Conservation (phyloP, 305 asterid species). For the Fraxinus ornus region DNA sequence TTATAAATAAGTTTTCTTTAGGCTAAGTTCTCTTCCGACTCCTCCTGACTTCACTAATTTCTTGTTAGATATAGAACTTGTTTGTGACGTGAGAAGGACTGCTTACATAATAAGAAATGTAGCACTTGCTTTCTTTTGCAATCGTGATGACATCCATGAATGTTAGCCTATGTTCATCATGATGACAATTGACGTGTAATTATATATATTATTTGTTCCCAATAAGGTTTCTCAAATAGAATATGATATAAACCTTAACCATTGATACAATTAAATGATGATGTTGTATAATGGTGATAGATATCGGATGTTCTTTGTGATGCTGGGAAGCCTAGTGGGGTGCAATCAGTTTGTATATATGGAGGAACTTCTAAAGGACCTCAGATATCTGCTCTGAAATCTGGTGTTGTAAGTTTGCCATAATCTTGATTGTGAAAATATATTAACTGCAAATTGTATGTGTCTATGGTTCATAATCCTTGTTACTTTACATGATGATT, state of each 20-base stretch:
- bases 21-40: background rate
- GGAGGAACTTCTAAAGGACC: conserved; percentile 94
- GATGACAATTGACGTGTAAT: background rate
- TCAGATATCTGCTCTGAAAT: conserved; percentile 76
- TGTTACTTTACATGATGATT: background rate
- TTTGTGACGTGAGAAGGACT: background rate
- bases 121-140: background rate
- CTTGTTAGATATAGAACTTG: background rate
- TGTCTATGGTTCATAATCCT: background rate
- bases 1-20: background rate
- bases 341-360: conserved; percentile 73
- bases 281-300: conserved; percentile 35
- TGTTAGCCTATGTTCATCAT: background rate
- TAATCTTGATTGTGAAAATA: conserved; percentile 7
- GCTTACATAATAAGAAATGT: background rate
- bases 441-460: background rate
- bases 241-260: background rate
- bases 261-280: conserved; percentile 11
- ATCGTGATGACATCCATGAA: background rate
- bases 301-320: conserved; percentile 83
- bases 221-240: background rate
- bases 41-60: background rate
- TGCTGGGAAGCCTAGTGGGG: conserved; percentile 86
- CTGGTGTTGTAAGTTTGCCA: conserved; percentile 77
- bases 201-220: background rate